Conservation (phyloP, 1,284 basidiomycete genomes). For the Prillingera fragicola region DNA sequence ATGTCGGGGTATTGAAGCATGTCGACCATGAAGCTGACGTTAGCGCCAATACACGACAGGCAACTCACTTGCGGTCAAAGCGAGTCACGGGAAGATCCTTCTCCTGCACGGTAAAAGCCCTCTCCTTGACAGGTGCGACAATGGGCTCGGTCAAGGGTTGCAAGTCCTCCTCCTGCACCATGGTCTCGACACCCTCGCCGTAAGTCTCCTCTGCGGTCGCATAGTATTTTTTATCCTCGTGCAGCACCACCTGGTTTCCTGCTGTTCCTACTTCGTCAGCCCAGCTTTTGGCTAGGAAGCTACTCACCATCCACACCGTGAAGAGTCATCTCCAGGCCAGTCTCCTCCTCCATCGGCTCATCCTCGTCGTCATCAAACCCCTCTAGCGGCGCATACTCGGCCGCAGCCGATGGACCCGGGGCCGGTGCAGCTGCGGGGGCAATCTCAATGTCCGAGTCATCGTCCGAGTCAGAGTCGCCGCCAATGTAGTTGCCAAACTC, state of each 20-base stretch:
- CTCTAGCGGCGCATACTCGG: slow-evolving; percentile 44
- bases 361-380: slow-evolving; percentile 44
- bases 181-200: slow-evolving; percentile 86
- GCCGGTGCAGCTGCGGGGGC: slow-evolving; percentile 21
- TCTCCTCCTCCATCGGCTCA: slow-evolving; percentile 33
- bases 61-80: slow-evolving; percentile 81
- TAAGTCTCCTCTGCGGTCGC: slow-evolving; percentile 88
- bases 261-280: slow-evolving; percentile 27
- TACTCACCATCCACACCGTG: slow-evolving; percentile 44
- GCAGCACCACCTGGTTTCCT: slow-evolving; percentile 76
- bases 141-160: slow-evolving; percentile 95
- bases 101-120: slow-evolving; percentile 87
- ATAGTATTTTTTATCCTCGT: slow-evolving; percentile 99
- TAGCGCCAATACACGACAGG: background rate
- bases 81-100: slow-evolving; percentile 87
- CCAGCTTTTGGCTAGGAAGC: background rate
- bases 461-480: slow-evolving; percentile 83
- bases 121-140: slow-evolving; percentile 86
- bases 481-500: slow-evolving; percentile 93
- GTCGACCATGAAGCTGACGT: slow-evolving; percentile 75
- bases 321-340: slow-evolving; percentile 40
- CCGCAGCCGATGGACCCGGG: slow-evolving; percentile 27
- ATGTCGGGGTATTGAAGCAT: slow-evolving; percentile 90
- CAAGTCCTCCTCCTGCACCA: slow-evolving; percentile 97
- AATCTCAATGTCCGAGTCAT: slow-evolving; percentile 52